phyloP scores from a whole-genome alignment of 1,284 basidiomycete species.

The Salmacisia buchloeana region DNA sequence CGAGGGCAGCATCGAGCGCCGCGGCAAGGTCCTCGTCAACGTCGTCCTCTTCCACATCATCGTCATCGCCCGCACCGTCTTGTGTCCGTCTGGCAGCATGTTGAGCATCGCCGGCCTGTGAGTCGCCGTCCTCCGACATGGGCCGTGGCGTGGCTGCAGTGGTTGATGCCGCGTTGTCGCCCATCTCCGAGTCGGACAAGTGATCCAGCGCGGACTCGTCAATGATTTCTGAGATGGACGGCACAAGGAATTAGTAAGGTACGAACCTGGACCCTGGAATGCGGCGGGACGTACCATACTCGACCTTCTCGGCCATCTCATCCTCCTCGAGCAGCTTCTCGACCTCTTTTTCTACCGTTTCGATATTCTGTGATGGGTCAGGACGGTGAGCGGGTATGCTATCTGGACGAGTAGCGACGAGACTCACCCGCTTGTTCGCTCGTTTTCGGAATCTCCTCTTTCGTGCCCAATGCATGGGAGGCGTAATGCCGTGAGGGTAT shows the following conservation, averaged over 20 bases:
- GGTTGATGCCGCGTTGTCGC: background rate
- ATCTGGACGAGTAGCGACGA: background rate
- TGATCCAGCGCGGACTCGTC: slow-evolving; percentile 8
- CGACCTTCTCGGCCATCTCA: slow-evolving; percentile 67
- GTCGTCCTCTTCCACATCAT: slow-evolving; percentile 68
- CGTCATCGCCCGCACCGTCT: slow-evolving; percentile 54
- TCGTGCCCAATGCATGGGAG: slow-evolving; percentile 81
- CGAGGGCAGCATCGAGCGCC: slow-evolving; percentile 53
- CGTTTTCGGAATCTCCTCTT: slow-evolving; percentile 90
- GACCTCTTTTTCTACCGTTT: slow-evolving; percentile 94
- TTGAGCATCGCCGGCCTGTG: slow-evolving; percentile 18
- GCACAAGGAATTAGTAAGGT: background rate
- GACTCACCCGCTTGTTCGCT: slow-evolving; percentile 68
- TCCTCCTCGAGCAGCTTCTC: slow-evolving; percentile 85
- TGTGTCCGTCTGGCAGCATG: slow-evolving; percentile 22
- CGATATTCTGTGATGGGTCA: slow-evolving; percentile 65
- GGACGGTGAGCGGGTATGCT: background rate
- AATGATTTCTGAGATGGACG: background rate
- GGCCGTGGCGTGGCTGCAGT: background rate
- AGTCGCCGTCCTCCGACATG: slow-evolving; percentile 34
- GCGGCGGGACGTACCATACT: slow-evolving; percentile 37
- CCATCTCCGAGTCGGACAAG: slow-evolving; percentile 28
- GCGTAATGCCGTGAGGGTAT: slow-evolving; percentile 93
- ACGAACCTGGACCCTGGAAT: background rate
- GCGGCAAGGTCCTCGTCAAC: slow-evolving; percentile 53